Evolutionary conservation across 768 basidiomycete genomes (phyloP).

Genomic region (Mycena floridula): DNA sequence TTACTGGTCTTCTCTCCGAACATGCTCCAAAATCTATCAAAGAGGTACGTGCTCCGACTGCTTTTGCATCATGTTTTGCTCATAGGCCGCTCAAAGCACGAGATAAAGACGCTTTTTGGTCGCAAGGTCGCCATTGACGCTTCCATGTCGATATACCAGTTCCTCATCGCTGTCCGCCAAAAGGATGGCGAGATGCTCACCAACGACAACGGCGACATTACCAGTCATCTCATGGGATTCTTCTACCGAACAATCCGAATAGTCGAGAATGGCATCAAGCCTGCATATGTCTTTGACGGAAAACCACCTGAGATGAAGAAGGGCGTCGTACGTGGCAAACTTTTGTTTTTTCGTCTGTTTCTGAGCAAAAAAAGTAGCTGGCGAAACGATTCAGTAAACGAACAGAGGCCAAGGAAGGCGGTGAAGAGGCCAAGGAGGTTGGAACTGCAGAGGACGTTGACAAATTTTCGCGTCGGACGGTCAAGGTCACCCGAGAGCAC

Average conservation of each 20-base stretch:
- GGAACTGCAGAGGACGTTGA: slow-evolving; percentile 94
- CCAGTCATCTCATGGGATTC: slow-evolving; percentile 97
- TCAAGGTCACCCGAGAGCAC: slow-evolving; percentile 92
- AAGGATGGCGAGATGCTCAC: slow-evolving; percentile 95
- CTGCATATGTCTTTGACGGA: slow-evolving; percentile 96
- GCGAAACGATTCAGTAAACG: slow-evolving; percentile 90
- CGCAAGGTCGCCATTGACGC: slow-evolving; percentile 99
- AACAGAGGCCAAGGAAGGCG: slow-evolving; percentile 91
- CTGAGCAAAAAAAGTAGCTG: slow-evolving; percentile 46
- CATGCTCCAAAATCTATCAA: slow-evolving; percentile 85
- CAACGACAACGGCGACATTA: slow-evolving; percentile 97
- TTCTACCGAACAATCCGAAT: slow-evolving; percentile 98
- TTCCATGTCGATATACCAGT: slow-evolving; percentile 95
- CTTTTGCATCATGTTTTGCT: too few species aligned
- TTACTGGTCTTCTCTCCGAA: slow-evolving; percentile 84
- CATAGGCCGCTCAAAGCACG: too few species aligned
- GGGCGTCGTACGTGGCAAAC: slow-evolving; percentile 70
- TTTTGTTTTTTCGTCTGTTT: slow-evolving; percentile 1
- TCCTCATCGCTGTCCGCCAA: slow-evolving; percentile 95
- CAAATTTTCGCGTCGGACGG: slow-evolving; percentile 81
- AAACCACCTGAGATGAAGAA: slow-evolving; percentile 97
- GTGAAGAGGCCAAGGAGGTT: slow-evolving; percentile 94
- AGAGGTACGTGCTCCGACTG: too few species aligned
- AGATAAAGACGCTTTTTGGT: slow-evolving; percentile 96
- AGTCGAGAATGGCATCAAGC: slow-evolving; percentile 98